Percentiles rank a stretch among this genome's conserved stretches.
Conservation (phyloP, 2,329 filamentous ascomycete species). For the Verticillium dahliae region DNA sequence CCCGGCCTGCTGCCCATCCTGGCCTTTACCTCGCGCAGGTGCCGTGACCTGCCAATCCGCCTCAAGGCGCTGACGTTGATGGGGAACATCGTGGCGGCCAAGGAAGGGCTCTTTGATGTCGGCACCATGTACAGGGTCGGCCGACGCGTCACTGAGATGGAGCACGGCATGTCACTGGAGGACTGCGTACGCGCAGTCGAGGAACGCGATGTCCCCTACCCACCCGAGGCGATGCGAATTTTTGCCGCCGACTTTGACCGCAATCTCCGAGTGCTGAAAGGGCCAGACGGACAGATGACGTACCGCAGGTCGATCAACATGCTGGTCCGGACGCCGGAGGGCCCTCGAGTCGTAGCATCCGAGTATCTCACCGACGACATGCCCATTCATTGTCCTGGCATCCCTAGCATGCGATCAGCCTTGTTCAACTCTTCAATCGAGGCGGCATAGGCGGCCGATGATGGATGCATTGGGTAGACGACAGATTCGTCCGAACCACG, state of each 20-base stretch:
- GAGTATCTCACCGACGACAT: slow-evolving; percentile 6
- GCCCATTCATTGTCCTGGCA: background rate
- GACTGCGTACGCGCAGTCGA: background rate
- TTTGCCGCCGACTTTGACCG: slow-evolving; percentile 4
- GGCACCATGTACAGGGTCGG: slow-evolving; percentile 3
- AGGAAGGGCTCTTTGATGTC: background rate
- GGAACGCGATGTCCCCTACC: background rate
- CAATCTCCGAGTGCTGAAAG: background rate
- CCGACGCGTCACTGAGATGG: slow-evolving; percentile 4
- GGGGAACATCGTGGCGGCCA: slow-evolving; percentile 13
- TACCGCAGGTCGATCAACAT: slow-evolving; percentile 7
- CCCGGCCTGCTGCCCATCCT: slow-evolving; percentile 31
- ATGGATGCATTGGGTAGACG: too few species aligned
- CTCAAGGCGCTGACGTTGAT: slow-evolving; percentile 27
- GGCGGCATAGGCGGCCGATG: too few species aligned
- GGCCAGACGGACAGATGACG: background rate
- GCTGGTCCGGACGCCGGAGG: background rate
- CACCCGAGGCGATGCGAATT: slow-evolving; percentile 2
- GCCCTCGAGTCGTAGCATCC: background rate
- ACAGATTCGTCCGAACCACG: too few species aligned
- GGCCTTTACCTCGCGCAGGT: slow-evolving; percentile 31
- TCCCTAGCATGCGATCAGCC: background rate
- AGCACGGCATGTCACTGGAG: slow-evolving; percentile 4
- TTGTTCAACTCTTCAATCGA: background rate
- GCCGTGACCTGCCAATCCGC: slow-evolving; percentile 30